Evolutionary conservation across 257 asterid species (phyloP).

Genomic region (Nicotiana attenuata): DNA sequence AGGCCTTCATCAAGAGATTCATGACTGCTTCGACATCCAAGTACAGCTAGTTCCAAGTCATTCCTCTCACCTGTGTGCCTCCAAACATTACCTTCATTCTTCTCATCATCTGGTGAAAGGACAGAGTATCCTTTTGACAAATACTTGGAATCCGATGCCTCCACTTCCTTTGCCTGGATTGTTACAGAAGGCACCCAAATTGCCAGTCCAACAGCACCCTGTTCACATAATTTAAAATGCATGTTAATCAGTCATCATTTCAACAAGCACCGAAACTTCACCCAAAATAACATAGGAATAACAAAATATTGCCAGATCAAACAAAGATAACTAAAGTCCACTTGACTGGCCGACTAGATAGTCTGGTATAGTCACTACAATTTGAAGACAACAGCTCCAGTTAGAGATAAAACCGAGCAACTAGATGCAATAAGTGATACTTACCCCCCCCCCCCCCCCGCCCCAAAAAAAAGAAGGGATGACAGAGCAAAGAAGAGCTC

Average conservation of each 20-base stretch:
- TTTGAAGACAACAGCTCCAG: background rate
- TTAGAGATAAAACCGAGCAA: background rate
- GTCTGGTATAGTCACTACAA: background rate
- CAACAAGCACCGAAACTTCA: background rate
- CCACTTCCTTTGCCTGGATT: slow-evolving; percentile 63
- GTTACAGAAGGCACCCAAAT: slow-evolving; percentile 99
- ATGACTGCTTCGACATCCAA: slow-evolving; percentile 35
- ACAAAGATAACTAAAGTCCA: background rate
- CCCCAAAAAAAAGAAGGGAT: background rate
- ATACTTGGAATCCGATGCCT: slow-evolving; percentile 40
- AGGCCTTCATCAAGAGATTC: slow-evolving; percentile 48
- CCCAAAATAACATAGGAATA: background rate
- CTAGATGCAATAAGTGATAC: background rate
- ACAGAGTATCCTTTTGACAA: slow-evolving; percentile 49
- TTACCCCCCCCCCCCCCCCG: background rate
- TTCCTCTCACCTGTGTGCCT: slow-evolving; percentile 41
- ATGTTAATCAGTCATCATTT: background rate
- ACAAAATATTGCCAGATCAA: background rate
- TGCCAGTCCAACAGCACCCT: slow-evolving; percentile 99
- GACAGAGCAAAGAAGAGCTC: background rate
- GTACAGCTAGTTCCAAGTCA: slow-evolving; percentile 60
- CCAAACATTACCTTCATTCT: slow-evolving; percentile 37
- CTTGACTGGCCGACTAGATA: background rate
- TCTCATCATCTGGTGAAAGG: slow-evolving; percentile 62
- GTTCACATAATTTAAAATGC: slow-evolving; percentile 2